phyloP scores from a whole-genome alignment of 305 asterid species.

The Fraxinus velutina region DNA sequence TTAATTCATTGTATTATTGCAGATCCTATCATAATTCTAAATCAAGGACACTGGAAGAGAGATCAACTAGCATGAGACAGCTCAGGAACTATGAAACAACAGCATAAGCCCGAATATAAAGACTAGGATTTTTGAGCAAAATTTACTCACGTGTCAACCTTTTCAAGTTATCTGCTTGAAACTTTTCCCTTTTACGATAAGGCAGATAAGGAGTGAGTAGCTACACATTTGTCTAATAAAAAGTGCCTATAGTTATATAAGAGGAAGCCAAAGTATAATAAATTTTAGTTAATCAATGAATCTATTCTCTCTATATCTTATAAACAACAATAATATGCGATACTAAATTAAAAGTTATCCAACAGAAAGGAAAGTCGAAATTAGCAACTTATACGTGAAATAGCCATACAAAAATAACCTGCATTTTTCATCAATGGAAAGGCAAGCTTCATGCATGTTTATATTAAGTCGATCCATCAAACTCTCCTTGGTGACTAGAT shows the following conservation, averaged over 20 bases:
- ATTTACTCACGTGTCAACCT: not conserved
- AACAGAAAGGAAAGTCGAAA: not conserved
- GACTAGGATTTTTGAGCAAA: not conserved
- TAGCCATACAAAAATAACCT: slow-evolving; percentile 23
- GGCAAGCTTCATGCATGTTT: slow-evolving; percentile 48
- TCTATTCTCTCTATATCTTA: not conserved
- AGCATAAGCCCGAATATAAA: not conserved
- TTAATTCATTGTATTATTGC: too few species aligned
- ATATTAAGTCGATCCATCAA: slow-evolving; percentile 42
- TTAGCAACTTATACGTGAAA: not conserved
- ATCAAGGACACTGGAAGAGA: not conserved
- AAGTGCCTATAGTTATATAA: not conserved
- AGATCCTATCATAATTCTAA: not conserved
- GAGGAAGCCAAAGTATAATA: not conserved
- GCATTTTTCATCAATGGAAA: slow-evolving; percentile 39
- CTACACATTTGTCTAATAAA: not conserved
- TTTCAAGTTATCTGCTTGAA: not conserved
- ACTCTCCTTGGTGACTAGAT: slow-evolving; percentile 44
- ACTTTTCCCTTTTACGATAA: not conserved
- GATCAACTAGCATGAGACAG: not conserved
- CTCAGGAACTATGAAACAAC: not conserved
- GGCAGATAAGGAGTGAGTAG: not conserved
- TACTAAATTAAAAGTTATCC: not conserved
- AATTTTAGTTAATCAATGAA: not conserved
- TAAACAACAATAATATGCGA: not conserved